phyloP scores from a whole-genome alignment of 2,329 filamentous ascomycete species.

The Exserohilum rostratum region DNA sequence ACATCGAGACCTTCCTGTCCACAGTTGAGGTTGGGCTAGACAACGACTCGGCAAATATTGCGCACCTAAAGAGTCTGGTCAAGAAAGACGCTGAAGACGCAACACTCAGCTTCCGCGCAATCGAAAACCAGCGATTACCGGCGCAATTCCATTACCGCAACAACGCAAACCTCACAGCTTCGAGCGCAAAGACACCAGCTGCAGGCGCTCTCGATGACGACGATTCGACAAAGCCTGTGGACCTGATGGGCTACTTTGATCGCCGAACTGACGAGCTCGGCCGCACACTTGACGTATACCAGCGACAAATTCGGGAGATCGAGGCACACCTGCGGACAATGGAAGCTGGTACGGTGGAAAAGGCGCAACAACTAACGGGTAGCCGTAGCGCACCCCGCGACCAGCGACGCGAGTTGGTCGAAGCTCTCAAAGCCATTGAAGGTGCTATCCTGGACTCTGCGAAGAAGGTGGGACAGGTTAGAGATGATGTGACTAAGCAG shows the following conservation, averaged over 20 bases:
- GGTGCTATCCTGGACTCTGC: conserved; percentile 57
- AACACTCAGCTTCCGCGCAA: conserved; percentile 72
- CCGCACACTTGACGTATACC: conserved; percentile 49
- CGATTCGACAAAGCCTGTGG: conserved; percentile 46
- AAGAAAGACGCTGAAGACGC: conserved; percentile 73
- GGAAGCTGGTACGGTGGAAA: conserved; percentile 52
- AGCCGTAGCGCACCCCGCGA: conserved; percentile 43
- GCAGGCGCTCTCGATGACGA: conserved; percentile 46
- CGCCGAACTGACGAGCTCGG: conserved; percentile 50
- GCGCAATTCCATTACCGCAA: conserved; percentile 63
- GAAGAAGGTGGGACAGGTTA: conserved; percentile 54
- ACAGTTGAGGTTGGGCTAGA: conserved; percentile 68
- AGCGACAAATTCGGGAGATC: conserved; percentile 54
- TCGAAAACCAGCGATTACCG: conserved; percentile 76
- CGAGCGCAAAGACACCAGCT: conserved; percentile 34
- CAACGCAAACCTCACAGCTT: conserved; percentile 48
- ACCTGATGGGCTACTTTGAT: conserved; percentile 56
- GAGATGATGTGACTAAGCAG: conserved; percentile 56
- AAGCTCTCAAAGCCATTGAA: conserved; percentile 56
- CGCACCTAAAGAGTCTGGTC: conserved; percentile 61
- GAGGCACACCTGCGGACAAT: conserved; percentile 57
- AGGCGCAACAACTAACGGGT: conserved; percentile 51
- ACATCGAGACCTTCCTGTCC: conserved; percentile 66
- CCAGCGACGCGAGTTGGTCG: conserved; percentile 53
- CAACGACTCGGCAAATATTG: conserved; percentile 67